phyloP scores from a whole-genome alignment of 257 asterid species.

The Linderniella brevidens region DNA sequence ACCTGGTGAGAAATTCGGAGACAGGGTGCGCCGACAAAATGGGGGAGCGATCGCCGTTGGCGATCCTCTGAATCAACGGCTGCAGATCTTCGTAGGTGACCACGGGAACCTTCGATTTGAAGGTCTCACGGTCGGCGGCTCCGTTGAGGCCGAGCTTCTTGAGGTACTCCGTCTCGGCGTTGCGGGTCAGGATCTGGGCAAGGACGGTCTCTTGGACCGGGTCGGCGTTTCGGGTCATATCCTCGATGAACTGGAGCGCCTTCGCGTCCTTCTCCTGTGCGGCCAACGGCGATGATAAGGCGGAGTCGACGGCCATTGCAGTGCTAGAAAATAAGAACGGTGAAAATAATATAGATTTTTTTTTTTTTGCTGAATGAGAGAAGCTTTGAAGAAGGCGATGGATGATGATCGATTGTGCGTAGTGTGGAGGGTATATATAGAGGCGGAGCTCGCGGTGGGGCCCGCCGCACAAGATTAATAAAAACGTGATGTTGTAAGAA shows the following conservation, averaged over 20 bases:
- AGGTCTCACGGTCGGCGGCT: conserved; percentile 43
- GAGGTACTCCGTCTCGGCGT: conserved; percentile 67
- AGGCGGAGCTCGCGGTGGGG: too few relatives aligned
- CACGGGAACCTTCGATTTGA: conserved; percentile 57
- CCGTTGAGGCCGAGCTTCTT: conserved; percentile 40
- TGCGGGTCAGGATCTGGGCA: conserved; percentile 43
- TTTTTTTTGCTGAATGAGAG: neutral
- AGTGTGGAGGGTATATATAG: too few relatives aligned
- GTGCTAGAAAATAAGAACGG: neutral
- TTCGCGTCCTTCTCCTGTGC: conserved; percentile 77
- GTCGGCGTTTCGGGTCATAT: conserved; percentile 73
- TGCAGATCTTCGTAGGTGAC: conserved; percentile 89
- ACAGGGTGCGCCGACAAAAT: conserved; percentile 76
- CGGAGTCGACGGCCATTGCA: conserved; percentile 74
- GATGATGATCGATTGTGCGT: too few relatives aligned
- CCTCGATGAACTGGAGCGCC: conserved; percentile 82
- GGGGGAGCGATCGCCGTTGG: conserved; percentile 77
- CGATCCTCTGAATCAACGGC: conserved; percentile 77
- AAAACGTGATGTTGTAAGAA: conserved; percentile 13
- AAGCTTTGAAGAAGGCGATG: too few relatives aligned
- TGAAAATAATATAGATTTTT: neutral
- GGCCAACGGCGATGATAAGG: conserved; percentile 59
- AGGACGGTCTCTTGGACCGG: conserved; percentile 57
- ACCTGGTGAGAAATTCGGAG: conserved; percentile 97
- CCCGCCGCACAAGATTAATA: too few relatives aligned